phyloP scores from a whole-genome alignment of 2,329 filamentous ascomycete genomes.

The Hansfordia pulvinata region DNA sequence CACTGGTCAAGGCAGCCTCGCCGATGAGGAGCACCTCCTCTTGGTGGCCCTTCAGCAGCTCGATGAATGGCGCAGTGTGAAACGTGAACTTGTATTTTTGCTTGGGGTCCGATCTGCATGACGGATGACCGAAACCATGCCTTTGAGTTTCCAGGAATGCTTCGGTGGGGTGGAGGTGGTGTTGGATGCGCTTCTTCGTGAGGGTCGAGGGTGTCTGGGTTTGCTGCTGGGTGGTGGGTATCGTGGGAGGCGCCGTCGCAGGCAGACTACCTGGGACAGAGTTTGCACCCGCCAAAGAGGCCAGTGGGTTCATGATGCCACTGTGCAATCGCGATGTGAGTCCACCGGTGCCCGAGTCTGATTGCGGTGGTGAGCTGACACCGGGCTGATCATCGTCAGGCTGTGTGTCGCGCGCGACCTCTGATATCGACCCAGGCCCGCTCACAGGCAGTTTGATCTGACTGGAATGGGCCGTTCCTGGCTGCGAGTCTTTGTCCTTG shows the following conservation, averaged over 20 bases:
- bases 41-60: conserved; percentile 85
- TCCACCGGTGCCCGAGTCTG: not conserved
- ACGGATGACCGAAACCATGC: too few species aligned
- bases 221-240: conserved; percentile 23
- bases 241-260: conserved; percentile 19
- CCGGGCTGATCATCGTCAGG: not conserved
- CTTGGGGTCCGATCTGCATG: conserved; percentile 97
- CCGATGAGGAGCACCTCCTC: conserved; percentile 93
- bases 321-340: not conserved
- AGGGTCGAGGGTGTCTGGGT: conserved; percentile 22
- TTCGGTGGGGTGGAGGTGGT: conserved; percentile 11
- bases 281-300: too few species aligned
- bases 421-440: too few species aligned
- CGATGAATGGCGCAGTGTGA: conserved; percentile 90
- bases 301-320: too few species aligned
- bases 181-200: too few species aligned
- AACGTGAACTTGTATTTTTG: conserved; percentile 99
- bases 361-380: not conserved
- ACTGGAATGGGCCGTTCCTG: conserved; percentile 6
- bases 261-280: not conserved
- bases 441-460: conserved; percentile 7
- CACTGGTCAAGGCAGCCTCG: conserved; percentile 76
- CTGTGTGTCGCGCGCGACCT: too few species aligned
- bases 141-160: conserved; percentile 39
- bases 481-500: conserved; percentile 25